Percentiles rank a stretch among this genome's conserved stretches.
Evolutionary conservation across 108 stramenopile genomes (phyloP).

Genomic region (Tribonema minus): DNA sequence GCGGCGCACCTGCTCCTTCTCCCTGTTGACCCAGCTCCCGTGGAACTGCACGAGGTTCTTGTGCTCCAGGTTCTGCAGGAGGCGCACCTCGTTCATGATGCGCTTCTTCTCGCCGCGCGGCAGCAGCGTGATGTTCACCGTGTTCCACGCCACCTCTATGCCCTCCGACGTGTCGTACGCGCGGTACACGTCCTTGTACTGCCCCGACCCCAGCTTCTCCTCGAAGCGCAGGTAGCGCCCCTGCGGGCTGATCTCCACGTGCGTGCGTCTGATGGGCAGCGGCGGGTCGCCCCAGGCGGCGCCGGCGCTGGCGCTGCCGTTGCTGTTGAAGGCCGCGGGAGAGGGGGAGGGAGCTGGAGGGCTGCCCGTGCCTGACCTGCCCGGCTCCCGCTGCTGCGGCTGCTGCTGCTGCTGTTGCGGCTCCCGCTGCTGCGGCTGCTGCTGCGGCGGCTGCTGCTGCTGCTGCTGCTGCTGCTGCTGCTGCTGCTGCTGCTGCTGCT

Average conservation of each 20-base stretch:
- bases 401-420: not conserved
- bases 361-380: too few relatives aligned
- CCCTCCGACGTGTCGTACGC: constrained; percentile 95
- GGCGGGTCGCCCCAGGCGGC: not conserved
- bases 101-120: constrained; percentile 72
- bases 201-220: constrained; percentile 87
- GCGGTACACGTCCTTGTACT: constrained; percentile 87
- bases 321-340: not conserved
- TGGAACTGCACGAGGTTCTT: constrained; percentile 93
- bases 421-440: not conserved
- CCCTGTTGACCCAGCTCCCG: constrained; percentile 92
- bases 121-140: constrained; percentile 78
- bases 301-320: not conserved
- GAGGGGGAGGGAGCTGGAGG: too few relatives aligned
- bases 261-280: not conserved
- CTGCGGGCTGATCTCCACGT: constrained; percentile 39
- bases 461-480: not conserved
- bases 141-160: constrained; percentile 97
- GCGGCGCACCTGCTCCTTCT: constrained; percentile 62
- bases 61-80: constrained; percentile 89
- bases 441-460: not conserved
- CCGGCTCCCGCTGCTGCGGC: not conserved
- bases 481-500: too few relatives aligned
- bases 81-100: constrained; percentile 91
- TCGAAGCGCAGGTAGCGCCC: constrained; percentile 91